Percentiles rank a stretch among this genome's conserved stretches.
phyloP scores from a whole-genome alignment of 2,329 filamentous ascomycete species.

The Mycosphaerelloides madeirae region DNA sequence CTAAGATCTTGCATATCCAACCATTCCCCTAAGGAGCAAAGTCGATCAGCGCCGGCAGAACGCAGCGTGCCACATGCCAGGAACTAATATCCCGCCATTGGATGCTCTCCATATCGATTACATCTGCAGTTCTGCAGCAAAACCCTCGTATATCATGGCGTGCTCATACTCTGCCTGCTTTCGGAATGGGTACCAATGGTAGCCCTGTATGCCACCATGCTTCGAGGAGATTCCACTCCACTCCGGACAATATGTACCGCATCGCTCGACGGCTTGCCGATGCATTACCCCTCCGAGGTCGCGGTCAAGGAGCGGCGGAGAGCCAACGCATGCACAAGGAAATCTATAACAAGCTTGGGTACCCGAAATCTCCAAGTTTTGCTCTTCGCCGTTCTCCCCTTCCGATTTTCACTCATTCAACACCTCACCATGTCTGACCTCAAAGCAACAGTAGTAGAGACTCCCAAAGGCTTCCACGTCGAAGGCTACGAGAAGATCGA shows the following conservation, averaged over 20 bases:
- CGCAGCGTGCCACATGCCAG: constrained; percentile 8
- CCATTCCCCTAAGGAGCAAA: background rate
- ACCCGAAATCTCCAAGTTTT: background rate
- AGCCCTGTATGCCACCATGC: no score
- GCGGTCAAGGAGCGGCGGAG: background rate
- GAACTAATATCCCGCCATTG: constrained; percentile 4
- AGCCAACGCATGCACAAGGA: no score
- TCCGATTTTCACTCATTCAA: background rate
- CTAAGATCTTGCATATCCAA: constrained; percentile 8
- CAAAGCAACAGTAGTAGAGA: constrained; percentile 61
- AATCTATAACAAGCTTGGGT: no score
- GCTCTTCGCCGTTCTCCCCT: background rate
- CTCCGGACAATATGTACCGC: constrained; percentile 1
- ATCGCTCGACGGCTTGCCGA: background rate
- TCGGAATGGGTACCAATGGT: background rate
- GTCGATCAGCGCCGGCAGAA: background rate
- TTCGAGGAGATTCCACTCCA: background rate
- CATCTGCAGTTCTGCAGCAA: background rate
- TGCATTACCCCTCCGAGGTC: constrained; percentile 1
- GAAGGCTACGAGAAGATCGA: constrained; percentile 72
- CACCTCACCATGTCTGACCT: constrained; percentile 60
- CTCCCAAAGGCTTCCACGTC: constrained; percentile 62
- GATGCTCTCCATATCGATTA: background rate
- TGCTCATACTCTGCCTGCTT: constrained; percentile 2
- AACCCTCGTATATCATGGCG: background rate